These are phyloP conservation scores for Leccinum fibrillosum DNA, from an alignment of 768 basidiomycete genomes.

Conservation along the genomic window DNA sequence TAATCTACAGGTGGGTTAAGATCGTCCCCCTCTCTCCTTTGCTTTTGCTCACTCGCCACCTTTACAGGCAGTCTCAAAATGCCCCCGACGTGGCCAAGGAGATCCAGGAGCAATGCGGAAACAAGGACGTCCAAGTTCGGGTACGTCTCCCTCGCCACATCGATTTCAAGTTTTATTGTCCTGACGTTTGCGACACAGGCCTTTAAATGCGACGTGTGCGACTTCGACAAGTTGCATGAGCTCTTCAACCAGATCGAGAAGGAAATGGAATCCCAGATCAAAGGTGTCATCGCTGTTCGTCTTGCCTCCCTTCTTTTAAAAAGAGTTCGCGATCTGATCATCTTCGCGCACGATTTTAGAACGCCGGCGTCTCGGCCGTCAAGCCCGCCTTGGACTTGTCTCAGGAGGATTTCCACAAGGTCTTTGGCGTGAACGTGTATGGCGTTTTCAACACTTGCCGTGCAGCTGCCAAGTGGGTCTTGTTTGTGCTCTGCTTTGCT, in stretches of 20 bases:
- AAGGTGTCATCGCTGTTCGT: slow-evolving; percentile 55
- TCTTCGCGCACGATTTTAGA: slow-evolving; percentile 33
- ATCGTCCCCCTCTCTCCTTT: neutral
- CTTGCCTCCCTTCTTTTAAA: accelerated
- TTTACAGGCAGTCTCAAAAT: slow-evolving; percentile 40
- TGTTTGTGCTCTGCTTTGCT: accelerated
- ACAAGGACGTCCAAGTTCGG: slow-evolving; percentile 40
- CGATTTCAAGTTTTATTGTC: neutral
- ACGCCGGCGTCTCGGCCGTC: slow-evolving; percentile 60
- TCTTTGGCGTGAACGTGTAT: slow-evolving; percentile 59
- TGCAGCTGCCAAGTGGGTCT: slow-evolving; percentile 50
- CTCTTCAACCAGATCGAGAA: slow-evolving; percentile 47
- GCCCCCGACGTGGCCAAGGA: slow-evolving; percentile 46
- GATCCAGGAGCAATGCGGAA: slow-evolving; percentile 45
- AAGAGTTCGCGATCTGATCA: too few relatives aligned
- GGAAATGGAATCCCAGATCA: slow-evolving; percentile 42
- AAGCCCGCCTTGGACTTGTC: slow-evolving; percentile 60
- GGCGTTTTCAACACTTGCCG: slow-evolving; percentile 65
- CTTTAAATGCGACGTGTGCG: slow-evolving; percentile 59
- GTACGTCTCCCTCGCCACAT: slow-evolving; percentile 6
- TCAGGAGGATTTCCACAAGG: slow-evolving; percentile 49
- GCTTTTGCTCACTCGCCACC: neutral
- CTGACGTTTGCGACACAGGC: slow-evolving; percentile 36
- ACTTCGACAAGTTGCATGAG: slow-evolving; percentile 40
- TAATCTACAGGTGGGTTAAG: slow-evolving; percentile 50